Conservation (phyloP, 2,329 filamentous ascomycete species). For the Aspergillus brasiliensis region DNA sequence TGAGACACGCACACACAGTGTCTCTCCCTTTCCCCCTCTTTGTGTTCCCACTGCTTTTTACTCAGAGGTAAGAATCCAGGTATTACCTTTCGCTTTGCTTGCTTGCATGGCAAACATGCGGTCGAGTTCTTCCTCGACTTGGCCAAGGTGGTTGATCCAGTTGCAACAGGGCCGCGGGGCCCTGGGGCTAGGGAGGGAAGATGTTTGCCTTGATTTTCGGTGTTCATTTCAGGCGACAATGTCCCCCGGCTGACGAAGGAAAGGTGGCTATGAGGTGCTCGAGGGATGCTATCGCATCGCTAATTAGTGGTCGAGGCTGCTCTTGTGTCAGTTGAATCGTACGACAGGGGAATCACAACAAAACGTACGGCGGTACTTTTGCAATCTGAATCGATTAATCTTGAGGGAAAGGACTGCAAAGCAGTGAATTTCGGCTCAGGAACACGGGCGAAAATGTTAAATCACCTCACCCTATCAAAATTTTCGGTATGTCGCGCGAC, state of each 20-base stretch:
- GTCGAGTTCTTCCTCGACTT: slow-evolving; percentile 41
- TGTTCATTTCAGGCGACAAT: slow-evolving; percentile 16
- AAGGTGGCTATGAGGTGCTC: background rate
- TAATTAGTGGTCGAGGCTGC: background rate
- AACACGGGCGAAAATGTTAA: background rate
- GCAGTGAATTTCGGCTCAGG: background rate
- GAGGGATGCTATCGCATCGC: background rate
- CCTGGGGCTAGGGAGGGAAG: slow-evolving; percentile 34
- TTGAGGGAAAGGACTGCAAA: background rate
- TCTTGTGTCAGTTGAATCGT: background rate
- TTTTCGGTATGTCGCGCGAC: background rate
- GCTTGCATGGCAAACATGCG: slow-evolving; percentile 38
- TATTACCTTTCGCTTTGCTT: slow-evolving; percentile 40
- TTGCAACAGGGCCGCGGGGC: slow-evolving; percentile 22
- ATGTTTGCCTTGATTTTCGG: slow-evolving; percentile 23
- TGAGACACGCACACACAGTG: background rate
- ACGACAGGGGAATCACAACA: background rate
- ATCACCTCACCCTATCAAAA: background rate
- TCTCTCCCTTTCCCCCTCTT: too few species aligned
- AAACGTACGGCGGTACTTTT: background rate
- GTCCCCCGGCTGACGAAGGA: background rate
- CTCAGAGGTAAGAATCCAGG: background rate
- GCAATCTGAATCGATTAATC: too few species aligned
- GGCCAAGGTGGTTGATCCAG: slow-evolving; percentile 22
- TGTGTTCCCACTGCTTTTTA: background rate